Conservation (phyloP, 1,284 basidiomycete species). For the Ceratobasidium sp. region DNA sequence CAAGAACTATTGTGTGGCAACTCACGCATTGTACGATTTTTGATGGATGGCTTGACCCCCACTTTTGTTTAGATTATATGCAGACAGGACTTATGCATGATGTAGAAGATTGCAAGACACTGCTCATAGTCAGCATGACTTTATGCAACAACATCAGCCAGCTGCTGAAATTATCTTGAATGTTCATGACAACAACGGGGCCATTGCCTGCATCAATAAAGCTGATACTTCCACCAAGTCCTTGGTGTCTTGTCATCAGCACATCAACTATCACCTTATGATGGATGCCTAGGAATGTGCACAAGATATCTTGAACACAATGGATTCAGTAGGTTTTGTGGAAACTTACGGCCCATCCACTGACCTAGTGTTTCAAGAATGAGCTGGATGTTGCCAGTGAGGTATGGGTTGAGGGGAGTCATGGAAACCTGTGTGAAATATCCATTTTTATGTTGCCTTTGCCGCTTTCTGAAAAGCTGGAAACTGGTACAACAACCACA, state of each 20-base stretch:
- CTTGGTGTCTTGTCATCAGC: neutral
- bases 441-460: too few relatives aligned
- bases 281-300: neutral
- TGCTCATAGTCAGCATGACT: neutral
- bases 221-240: neutral
- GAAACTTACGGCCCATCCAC: neutral
- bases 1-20: neutral
- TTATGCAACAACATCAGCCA: neutral
- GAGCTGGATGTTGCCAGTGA: neutral
- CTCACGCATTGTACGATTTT: neutral
- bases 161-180: neutral
- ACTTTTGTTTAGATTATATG: neutral
- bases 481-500: too few relatives aligned
- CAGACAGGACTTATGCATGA: neutral
- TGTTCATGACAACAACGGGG: neutral
- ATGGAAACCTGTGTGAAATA: too few relatives aligned
- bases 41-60: neutral
- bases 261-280: conserved; percentile 4
- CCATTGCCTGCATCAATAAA: neutral
- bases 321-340: neutral
- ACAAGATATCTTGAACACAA: neutral
- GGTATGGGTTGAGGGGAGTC: neutral
- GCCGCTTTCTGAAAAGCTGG: too few relatives aligned
- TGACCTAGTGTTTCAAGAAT: too few relatives aligned
- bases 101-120: neutral